phyloP scores from a whole-genome alignment of 2,329 filamentous ascomycete genomes.

The Neonectria magnoliae region DNA sequence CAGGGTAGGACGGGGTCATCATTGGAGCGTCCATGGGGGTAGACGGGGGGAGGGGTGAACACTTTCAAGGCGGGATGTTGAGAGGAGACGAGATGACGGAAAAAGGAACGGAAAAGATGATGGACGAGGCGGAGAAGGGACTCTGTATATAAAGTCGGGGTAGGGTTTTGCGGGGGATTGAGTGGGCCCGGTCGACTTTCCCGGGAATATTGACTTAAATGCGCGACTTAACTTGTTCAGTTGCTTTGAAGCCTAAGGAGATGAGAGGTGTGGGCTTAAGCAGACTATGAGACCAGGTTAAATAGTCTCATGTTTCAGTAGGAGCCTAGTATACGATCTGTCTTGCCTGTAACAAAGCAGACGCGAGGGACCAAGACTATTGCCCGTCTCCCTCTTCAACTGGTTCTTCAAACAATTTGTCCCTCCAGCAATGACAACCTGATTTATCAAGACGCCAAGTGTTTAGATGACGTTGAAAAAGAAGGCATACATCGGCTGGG shows the following conservation, averaged over 20 bases:
- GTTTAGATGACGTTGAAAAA: background rate
- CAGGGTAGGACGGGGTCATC: slow-evolving; percentile 8
- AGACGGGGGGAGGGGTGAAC: background rate
- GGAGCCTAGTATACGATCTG: no score
- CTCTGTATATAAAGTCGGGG: background rate
- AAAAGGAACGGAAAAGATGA: slow-evolving; percentile 18
- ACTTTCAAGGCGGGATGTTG: background rate
- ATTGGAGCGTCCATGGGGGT: slow-evolving; percentile 8
- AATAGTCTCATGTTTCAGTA: no score
- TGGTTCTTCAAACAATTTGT: no score
- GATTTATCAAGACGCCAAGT: no score
- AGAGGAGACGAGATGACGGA: slow-evolving; percentile 7
- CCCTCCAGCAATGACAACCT: no score
- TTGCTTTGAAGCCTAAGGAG: background rate
- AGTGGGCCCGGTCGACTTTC: background rate
- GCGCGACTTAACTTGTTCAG: background rate
- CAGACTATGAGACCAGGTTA: no score
- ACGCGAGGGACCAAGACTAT: no score
- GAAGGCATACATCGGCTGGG: background rate
- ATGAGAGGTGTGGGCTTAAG: no score
- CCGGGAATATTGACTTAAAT: background rate
- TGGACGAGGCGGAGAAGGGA: background rate
- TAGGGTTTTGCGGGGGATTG: slow-evolving; percentile 2
- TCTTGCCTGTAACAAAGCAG: no score
- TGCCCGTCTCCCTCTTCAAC: no score